Evolutionary conservation across 345 rosid genomes (phyloP).

Genomic region (Salix brachista): DNA sequence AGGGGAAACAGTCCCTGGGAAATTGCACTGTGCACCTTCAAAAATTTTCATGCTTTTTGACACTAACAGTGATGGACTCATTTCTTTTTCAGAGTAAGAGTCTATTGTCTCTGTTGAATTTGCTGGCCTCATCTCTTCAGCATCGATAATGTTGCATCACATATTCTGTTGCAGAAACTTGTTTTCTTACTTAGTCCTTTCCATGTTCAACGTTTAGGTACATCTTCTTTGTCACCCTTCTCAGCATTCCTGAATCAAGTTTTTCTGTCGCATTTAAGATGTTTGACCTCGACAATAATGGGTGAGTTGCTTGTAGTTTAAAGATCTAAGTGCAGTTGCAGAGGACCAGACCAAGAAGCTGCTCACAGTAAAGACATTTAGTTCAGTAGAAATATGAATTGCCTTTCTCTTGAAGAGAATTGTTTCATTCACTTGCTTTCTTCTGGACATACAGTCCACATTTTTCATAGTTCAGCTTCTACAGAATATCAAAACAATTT

Average conservation of each 20-base stretch:
- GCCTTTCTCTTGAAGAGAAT: not conserved
- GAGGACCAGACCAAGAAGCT: too few species aligned
- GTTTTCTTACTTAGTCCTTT: not conserved
- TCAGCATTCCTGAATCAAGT: conserved; percentile 31
- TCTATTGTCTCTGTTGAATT: not conserved
- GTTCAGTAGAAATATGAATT: too few species aligned
- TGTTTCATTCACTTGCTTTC: not conserved
- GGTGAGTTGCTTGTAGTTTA: conserved; percentile 4
- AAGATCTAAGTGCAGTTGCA: too few species aligned
- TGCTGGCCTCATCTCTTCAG: not conserved
- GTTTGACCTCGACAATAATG: conserved; percentile 29
- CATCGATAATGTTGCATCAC: not conserved
- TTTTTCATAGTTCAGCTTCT: not conserved
- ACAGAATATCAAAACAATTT: not conserved
- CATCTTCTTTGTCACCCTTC: conserved; percentile 27
- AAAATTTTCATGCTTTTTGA: conserved; percentile 31
- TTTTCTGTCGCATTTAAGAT: conserved; percentile 28
- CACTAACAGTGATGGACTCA: conserved; percentile 24
- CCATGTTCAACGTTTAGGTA: conserved; percentile 13
- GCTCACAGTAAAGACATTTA: too few species aligned
- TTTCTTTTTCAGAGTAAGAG: conserved; percentile 27
- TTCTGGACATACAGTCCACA: not conserved
- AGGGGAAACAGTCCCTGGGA: conserved; percentile 22
- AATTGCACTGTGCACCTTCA: conserved; percentile 22
- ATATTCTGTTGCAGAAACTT: too few species aligned